These are phyloP conservation scores for Sugiyamaella xylanicola DNA, from an alignment of 1,139 yeast species.

Conservation along the genomic window DNA sequence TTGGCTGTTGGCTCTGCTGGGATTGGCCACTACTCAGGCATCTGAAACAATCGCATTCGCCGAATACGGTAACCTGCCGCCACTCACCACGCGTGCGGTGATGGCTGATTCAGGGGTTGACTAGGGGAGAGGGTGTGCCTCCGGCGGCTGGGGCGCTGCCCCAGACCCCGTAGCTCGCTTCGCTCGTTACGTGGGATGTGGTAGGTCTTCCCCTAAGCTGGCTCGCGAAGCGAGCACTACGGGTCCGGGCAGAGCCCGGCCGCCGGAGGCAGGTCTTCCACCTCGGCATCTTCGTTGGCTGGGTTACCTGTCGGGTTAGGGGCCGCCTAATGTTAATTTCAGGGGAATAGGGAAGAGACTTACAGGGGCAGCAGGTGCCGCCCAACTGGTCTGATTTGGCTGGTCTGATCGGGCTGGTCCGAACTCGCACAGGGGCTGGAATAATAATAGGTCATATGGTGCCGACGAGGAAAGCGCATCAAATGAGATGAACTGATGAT, in stretches of 20 bases:
- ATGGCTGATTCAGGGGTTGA: neutral
- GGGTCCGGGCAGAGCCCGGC: too few species aligned
- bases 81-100: neutral
- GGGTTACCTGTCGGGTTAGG: neutral
- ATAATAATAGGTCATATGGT: too few species aligned
- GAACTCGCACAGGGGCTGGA: too few species aligned
- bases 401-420: too few species aligned
- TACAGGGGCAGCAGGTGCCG: too few species aligned
- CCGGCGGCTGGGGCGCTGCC: constrained; percentile 1
- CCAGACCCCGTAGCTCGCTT: constrained; percentile 1
- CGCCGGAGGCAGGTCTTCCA: too few species aligned
- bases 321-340: neutral
- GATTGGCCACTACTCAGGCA: too few species aligned
- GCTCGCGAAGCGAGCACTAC: too few species aligned
- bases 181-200: neutral
- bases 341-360: neutral
- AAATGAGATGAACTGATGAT: too few species aligned
- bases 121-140: neutral
- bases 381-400: too few species aligned
- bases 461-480: too few species aligned
- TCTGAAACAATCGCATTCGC: neutral
- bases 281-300: neutral
- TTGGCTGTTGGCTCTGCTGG: neutral
- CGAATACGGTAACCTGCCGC: neutral
- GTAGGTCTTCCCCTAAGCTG: too few species aligned